These are phyloP conservation scores for Diplodia seriata DNA, from an alignment of 2,329 filamentous ascomycete genomes.

Conservation along the genomic window DNA sequence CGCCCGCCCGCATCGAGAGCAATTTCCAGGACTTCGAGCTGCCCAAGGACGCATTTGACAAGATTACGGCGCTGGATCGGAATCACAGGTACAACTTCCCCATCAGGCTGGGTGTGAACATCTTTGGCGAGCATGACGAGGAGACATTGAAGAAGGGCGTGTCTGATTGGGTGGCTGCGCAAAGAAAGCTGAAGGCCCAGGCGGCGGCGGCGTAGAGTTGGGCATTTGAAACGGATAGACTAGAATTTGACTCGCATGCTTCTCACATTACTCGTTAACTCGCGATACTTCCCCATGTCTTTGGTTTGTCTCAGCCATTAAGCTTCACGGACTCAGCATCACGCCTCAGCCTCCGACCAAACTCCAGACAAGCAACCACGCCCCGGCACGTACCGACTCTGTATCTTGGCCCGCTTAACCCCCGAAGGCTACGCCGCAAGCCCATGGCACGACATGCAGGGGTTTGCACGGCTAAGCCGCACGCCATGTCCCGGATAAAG, in stretches of 20 bases:
- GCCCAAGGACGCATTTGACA: constrained; percentile 40
- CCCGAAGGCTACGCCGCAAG: not conserved
- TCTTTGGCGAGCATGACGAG: constrained; percentile 30
- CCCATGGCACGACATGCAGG: not conserved
- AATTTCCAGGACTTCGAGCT: constrained; percentile 47
- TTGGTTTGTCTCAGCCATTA: not conserved
- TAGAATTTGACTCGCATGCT: not conserved
- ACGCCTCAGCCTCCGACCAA: not conserved
- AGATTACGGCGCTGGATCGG: constrained; percentile 47
- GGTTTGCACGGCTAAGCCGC: not conserved
- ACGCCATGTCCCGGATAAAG: not conserved
- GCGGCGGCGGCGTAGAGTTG: constrained; percentile 3
- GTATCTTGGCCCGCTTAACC: not conserved
- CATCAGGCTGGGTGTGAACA: constrained; percentile 31
- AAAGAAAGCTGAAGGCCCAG: constrained; percentile 37
- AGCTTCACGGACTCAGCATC: not conserved
- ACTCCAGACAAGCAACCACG: not conserved
- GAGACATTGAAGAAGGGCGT: constrained; percentile 40
- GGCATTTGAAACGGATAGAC: not conserved
- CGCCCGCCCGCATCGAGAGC: constrained; percentile 40
- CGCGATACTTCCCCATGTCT: not conserved
- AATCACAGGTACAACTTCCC: constrained; percentile 42
- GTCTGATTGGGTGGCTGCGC: constrained; percentile 46
- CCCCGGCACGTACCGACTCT: constrained; percentile 3
- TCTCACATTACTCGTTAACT: not conserved